Conservation (phyloP, 73 alveolate species). For the Diophrys sp. region DNA sequence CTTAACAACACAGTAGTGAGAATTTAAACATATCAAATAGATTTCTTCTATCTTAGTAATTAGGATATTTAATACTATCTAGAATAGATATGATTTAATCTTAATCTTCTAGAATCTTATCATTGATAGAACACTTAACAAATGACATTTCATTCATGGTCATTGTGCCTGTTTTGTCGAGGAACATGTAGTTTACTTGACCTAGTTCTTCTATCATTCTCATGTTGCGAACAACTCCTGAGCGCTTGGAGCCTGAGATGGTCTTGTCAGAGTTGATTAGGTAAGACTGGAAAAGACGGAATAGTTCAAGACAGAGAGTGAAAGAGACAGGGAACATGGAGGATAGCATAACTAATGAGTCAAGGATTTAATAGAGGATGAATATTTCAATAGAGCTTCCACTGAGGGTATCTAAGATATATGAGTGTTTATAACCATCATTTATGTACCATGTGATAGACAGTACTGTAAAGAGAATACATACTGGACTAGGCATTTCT, state of each 20-base stretch:
- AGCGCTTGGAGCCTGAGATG: background rate
- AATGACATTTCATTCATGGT: conserved; percentile 78
- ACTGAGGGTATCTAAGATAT: background rate
- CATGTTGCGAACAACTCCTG: background rate
- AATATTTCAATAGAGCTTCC: background rate
- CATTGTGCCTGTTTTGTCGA: conserved; percentile 98
- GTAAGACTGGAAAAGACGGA: background rate
- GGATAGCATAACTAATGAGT: background rate
- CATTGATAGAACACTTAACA: conserved; percentile 40
- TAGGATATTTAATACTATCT: background rate
- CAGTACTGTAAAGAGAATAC: background rate
- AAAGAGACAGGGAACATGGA: background rate
- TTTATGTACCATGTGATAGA: background rate
- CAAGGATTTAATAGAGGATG: background rate
- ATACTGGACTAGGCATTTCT: background rate
- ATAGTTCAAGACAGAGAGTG: background rate
- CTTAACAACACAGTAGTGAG: background rate
- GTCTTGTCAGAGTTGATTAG: background rate
- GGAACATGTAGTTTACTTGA: conserved; percentile 80
- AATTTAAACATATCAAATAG: background rate
- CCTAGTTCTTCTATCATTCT: conserved; percentile 85
- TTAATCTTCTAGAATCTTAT: conserved; percentile 7
- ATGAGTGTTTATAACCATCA: background rate
- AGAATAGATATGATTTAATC: no score
- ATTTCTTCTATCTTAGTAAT: background rate